Evolutionary conservation across 106 monocot genomes (phyloP).

Genomic region (Apostasia shenzhenica): DNA sequence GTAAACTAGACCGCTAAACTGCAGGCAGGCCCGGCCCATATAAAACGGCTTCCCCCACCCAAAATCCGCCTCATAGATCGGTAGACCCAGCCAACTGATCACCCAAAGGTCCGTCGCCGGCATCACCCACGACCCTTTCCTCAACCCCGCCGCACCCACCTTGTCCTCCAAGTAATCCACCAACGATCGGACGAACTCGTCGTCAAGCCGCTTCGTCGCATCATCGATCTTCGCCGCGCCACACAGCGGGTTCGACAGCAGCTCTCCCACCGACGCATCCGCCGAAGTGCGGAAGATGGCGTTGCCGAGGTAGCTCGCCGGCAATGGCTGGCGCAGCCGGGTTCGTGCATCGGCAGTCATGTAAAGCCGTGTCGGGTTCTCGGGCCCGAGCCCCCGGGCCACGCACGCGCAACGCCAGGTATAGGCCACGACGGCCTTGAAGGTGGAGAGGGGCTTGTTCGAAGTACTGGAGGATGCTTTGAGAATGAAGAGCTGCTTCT

Average conservation of each 20-base stretch:
- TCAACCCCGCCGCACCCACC: constrained; percentile 7
- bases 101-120: constrained; percentile 18
- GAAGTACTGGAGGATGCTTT: constrained; percentile 14
- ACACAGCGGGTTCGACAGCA: background rate
- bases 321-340: constrained; percentile 36
- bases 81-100: constrained; percentile 39
- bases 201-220: constrained; percentile 6
- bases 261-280: background rate
- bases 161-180: constrained; percentile 39
- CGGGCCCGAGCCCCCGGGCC: constrained; percentile 24
- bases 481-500: constrained; percentile 21
- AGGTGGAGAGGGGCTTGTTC: constrained; percentile 19
- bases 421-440: constrained; percentile 34
- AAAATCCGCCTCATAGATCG: constrained; percentile 46
- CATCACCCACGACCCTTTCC: constrained; percentile 11
- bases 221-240: constrained; percentile 17
- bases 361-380: constrained; percentile 27
- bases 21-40: constrained; percentile 31
- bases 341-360: constrained; percentile 29
- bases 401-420: constrained; percentile 51
- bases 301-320: constrained; percentile 42
- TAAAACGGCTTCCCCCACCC: constrained; percentile 45
- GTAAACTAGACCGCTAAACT: constrained; percentile 24
- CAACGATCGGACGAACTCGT: constrained; percentile 41
- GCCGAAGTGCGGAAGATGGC: constrained; percentile 24